Percentiles rank a stretch among this genome's conserved stretches.
These are phyloP conservation scores for Phymatotrichopsis omnivora DNA, from an alignment of 2,329 filamentous ascomycete species.

Conservation along the genomic window DNA sequence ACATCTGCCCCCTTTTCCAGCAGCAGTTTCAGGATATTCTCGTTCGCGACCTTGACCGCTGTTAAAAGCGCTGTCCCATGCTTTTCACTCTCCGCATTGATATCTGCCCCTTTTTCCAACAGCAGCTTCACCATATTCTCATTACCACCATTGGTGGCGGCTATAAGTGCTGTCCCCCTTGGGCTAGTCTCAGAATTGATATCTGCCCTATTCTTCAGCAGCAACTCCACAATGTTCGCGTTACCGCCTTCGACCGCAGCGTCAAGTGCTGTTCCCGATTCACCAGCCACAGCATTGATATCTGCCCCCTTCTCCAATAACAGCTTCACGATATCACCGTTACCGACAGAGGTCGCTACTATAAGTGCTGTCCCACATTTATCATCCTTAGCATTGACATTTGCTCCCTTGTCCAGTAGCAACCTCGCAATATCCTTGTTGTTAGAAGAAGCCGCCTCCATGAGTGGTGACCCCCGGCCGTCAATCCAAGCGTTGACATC, in stretches of 20 bases:
- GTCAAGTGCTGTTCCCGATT: too few relatives aligned
- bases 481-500: too few relatives aligned
- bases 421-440: not conserved
- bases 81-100: slow-evolving; percentile 5
- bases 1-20: slow-evolving; percentile 4
- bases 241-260: too few relatives aligned
- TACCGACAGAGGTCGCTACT: not conserved
- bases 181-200: too few relatives aligned
- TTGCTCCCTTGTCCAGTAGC: not conserved
- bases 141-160: not conserved
- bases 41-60: not conserved
- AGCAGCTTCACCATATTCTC: not conserved
- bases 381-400: slow-evolving; percentile 8
- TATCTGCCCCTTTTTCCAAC: slow-evolving; percentile 3
- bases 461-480: too few relatives aligned
- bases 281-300: not conserved
- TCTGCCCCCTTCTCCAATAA: slow-evolving; percentile 11
- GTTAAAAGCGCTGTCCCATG: slow-evolving; percentile 3
- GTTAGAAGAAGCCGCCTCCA: not conserved
- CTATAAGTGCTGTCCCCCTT: too few relatives aligned
- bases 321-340: not conserved
- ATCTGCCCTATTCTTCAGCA: too few relatives aligned
- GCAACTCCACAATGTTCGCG: too few relatives aligned
- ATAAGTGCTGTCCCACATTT: slow-evolving; percentile 4
- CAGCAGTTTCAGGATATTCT: slow-evolving; percentile 1